Evolutionary conservation across 129 eudicot species (phyloP), one percentile per base, ranked within the genome.

Genomic region (Tagetes erecta): DNA sequence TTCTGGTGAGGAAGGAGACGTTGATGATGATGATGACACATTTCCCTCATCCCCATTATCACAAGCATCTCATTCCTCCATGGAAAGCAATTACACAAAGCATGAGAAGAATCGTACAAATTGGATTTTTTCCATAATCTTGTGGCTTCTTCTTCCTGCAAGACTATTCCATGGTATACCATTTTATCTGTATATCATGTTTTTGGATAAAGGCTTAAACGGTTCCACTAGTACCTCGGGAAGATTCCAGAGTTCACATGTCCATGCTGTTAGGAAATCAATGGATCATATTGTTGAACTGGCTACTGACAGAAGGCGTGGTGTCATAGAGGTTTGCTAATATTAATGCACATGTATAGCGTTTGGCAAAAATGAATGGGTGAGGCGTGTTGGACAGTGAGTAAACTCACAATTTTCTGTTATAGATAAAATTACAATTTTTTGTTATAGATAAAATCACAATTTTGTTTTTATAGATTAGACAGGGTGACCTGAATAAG

Each of bases 261-360:
- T 78, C 67, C 49, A 36, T 47, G 57, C 87, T 68, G 75, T 81
- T 42, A 85, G 84, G 74, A 88, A 84, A 80, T 69, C 80, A 75
- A 83, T 84, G 81, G 98, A 87, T 71, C 76, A 87, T 73, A 76
- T 88, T 57, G 82, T 94, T 39, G 90, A 90, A 62, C 80, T 80
- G 71, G 91, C 99, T 74, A 94, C 97, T 55, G 99, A 94, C 46
- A 84, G 91, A 80, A 86, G 99, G 45, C 97, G 97, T 63, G 99
- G 99, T 1, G 81, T 94, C 63, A 85, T 94, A 73, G 99, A 94
- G 99, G 99, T 94, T 67, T 76, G 79, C 51, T 69, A 70, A 67
- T 47, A 41, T 52, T 78, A 20, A 38, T 49, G 5, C 12, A 20
- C 53, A 51, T 62, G 20, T 36, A 13, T 12, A 63, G 63, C 4